Percentiles rank a stretch among this genome's conserved stretches.
These are phyloP conservation scores for Blastobotrys illinoisensis DNA, from an alignment of 1,139 yeast genomes.

Conservation along the genomic window DNA sequence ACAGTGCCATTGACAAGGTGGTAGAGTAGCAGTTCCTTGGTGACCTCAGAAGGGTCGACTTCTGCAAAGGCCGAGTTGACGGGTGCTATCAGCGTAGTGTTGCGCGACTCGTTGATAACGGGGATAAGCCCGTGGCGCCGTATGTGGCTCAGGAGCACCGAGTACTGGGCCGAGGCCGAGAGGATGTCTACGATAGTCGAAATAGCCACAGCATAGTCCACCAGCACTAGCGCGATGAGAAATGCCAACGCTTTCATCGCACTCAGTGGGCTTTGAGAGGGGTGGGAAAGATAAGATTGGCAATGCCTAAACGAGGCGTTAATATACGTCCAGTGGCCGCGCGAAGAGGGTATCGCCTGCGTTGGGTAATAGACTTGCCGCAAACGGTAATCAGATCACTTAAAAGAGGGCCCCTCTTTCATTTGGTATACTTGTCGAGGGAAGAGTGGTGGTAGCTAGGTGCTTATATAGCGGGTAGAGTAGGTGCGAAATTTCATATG, in stretches of 20 bases:
- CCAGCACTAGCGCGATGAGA: background rate
- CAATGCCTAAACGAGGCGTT: background rate
- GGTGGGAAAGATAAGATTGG: background rate
- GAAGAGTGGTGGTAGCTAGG: too few species aligned
- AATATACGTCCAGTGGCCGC: background rate
- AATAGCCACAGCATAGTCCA: background rate
- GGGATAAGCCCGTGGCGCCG: slow-evolving; percentile 71
- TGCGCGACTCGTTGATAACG: slow-evolving; percentile 52
- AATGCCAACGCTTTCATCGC: background rate
- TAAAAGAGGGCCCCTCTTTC: background rate
- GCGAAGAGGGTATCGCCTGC: background rate
- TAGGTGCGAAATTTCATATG: too few species aligned
- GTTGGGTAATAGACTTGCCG: background rate
- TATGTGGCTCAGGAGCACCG: slow-evolving; percentile 57
- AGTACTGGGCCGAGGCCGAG: slow-evolving; percentile 67
- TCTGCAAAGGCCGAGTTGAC: slow-evolving; percentile 70
- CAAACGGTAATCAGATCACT: background rate
- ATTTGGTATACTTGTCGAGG: too few species aligned
- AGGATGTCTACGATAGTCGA: slow-evolving; percentile 65
- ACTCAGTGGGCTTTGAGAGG: background rate
- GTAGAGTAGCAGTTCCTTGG: slow-evolving; percentile 31
- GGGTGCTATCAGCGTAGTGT: slow-evolving; percentile 80
- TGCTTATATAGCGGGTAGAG: too few species aligned
- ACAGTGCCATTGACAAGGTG: slow-evolving; percentile 33
- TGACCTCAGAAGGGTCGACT: slow-evolving; percentile 22